Base-by-base conservation (phyloP, 106 monocot genomes). In the Dendrobium nobile region DNA sequence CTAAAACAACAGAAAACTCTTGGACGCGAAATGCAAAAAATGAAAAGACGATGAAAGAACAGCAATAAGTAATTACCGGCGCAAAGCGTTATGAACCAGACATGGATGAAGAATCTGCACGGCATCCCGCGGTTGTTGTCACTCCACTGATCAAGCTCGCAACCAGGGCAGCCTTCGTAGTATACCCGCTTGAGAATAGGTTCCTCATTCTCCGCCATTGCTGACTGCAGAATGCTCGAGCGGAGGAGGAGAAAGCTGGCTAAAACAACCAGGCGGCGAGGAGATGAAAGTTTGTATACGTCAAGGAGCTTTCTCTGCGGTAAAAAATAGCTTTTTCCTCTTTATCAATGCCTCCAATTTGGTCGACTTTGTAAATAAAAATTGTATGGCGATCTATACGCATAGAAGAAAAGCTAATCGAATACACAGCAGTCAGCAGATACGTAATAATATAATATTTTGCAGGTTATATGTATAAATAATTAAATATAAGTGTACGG, bases 101-200 rank as follows among this genome's bases (percentile, higher is more conserved):
- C 82, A 43, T 75, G 85, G 28, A 88, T 75, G 79, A 88, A 90
- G 45, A 79, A 75, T 16, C 72, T 79, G 75, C 84, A 88, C n/a
- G 90, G 90, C 2, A 90, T 84, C 19, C 88, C 81, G 7, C 0
- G 28, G 3, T 80, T 26, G 11, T n/a, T 15, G 58, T 78, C 85
- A 58, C 88, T 90, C 79, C 67, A 79, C 31, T 75, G 77, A 15
- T 88, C 90, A 3, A 84, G 3, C 74, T 80, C 73, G 61, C 90
- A 90, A 33, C 88, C 90, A 8, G 90, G 88, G 77, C 90, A 90
- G 58, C 79, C 58, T 37, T 88, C 88, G 37, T 78, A 73, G 77
- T 89, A 87, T 11, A 80, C 44, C 54, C 2, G 43, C 74, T 77
- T 80, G 47, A 85, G 27, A 82, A 90, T 79, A 16, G 84, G 81